phyloP scores from a whole-genome alignment of 192 early-diverging fungal species.

The Kappamyces sp. region DNA sequence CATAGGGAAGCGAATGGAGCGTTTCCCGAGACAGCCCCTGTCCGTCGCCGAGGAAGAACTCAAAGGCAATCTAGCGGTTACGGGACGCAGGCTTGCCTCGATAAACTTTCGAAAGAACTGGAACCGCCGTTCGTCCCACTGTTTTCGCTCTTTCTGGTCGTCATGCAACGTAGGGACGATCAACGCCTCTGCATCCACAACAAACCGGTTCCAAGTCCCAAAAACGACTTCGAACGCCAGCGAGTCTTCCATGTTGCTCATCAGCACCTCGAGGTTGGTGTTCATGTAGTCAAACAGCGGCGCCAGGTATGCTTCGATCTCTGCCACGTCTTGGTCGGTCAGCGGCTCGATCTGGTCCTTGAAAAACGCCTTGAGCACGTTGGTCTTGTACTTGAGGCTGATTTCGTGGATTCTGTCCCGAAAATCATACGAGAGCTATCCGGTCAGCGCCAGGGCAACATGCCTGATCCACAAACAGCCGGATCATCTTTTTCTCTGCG shows the following conservation, averaged over 20 bases:
- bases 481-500: conserved; percentile 6
- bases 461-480: conserved; percentile 23
- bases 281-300: conserved; percentile 24
- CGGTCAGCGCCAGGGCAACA: not conserved
- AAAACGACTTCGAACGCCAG: conserved; percentile 20
- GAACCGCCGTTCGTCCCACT: conserved; percentile 21
- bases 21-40: conserved; percentile 20
- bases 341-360: not conserved
- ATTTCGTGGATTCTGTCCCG: conserved; percentile 22
- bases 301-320: conserved; percentile 21
- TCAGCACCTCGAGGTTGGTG: conserved; percentile 32
- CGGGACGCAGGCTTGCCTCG: conserved; percentile 3
- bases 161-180: conserved; percentile 24
- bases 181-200: conserved; percentile 20
- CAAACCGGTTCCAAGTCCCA: conserved; percentile 24
- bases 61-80: conserved; percentile 3
- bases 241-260: conserved; percentile 13
- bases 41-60: conserved; percentile 22
- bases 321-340: not conserved
- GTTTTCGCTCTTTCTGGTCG: conserved; percentile 22
- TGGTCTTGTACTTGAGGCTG: conserved; percentile 21
- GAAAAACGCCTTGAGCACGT: conserved; percentile 13
- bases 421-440: conserved; percentile 26
- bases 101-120: conserved; percentile 19
- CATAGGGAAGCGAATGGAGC: conserved; percentile 15